These are phyloP conservation scores for Pontederia crassipes DNA, from an alignment of 176 grass and related monocot genomes.

Conservation along the genomic window DNA sequence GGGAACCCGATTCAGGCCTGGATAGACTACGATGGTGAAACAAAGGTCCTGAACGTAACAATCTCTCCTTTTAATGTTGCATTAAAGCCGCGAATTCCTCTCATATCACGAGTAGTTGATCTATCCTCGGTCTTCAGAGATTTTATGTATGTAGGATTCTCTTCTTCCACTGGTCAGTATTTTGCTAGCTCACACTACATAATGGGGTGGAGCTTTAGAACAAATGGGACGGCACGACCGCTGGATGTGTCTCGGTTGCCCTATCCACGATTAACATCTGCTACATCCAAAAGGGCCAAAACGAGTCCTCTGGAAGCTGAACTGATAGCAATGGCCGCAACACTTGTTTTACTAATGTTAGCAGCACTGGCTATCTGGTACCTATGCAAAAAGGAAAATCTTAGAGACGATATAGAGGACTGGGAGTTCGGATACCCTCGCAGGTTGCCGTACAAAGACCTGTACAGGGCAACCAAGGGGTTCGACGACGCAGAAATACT, in stretches of 20 bases:
- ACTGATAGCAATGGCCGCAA: background rate
- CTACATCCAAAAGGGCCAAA: background rate
- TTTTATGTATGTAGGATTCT: constrained; percentile 10
- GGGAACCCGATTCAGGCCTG: constrained; percentile 22
- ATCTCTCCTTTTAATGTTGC: background rate
- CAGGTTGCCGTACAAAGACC: constrained; percentile 18
- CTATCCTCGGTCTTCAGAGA: constrained; percentile 9
- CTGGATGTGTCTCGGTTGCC: background rate
- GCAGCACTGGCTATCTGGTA: background rate
- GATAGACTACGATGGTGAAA: constrained; percentile 14
- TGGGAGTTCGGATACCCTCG: constrained; percentile 28
- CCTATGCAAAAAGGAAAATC: background rate
- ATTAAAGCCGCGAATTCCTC: background rate
- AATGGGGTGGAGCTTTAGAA: constrained; percentile 31
- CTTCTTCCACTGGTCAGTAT: background rate
- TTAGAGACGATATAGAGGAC: constrained; percentile 4
- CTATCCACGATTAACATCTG: background rate
- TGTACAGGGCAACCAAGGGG: constrained; percentile 16
- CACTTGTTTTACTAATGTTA: background rate
- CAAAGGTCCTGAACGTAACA: constrained; percentile 17
- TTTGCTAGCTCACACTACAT: constrained; percentile 5
- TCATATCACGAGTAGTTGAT: background rate
- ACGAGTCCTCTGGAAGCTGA: background rate
- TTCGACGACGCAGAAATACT: constrained; percentile 7
- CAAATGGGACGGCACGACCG: background rate